phyloP scores from a whole-genome alignment of 1,139 yeast species.

The Debaryomyces udenii region DNA sequence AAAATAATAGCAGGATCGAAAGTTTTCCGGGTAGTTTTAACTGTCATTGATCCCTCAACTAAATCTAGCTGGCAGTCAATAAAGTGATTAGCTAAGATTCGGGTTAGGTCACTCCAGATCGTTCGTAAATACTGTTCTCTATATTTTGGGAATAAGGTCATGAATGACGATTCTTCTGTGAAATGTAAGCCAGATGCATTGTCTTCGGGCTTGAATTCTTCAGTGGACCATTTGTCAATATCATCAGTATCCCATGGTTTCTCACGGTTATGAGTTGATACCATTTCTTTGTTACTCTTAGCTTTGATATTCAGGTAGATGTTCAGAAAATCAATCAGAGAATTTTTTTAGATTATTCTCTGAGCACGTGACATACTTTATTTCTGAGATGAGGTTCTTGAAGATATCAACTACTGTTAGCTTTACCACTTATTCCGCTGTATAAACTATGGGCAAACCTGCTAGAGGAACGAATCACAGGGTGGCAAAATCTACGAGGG shows the following conservation, averaged over 20 bases:
- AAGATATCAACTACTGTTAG: not conserved
- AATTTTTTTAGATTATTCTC: slow-evolving; percentile 1
- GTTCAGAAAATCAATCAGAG: slow-evolving; percentile 1
- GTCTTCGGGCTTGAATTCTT: slow-evolving; percentile 89
- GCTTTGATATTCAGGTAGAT: too few relatives aligned
- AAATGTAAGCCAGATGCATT: slow-evolving; percentile 84
- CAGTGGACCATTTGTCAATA: slow-evolving; percentile 90
- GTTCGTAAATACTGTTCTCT: slow-evolving; percentile 88
- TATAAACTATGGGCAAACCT: not conserved
- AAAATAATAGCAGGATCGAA: slow-evolving; percentile 93
- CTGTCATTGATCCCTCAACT: slow-evolving; percentile 98
- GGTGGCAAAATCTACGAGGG: slow-evolving; percentile 5
- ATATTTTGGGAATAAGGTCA: slow-evolving; percentile 94
- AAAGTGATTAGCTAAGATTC: slow-evolving; percentile 69
- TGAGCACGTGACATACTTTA: slow-evolving; percentile 4
- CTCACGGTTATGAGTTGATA: slow-evolving; percentile 88
- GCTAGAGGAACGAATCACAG: slow-evolving; percentile 3
- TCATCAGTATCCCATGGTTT: slow-evolving; percentile 99
- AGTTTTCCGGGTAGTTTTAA: slow-evolving; percentile 91
- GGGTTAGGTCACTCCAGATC: slow-evolving; percentile 93
- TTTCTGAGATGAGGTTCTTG: slow-evolving; percentile 10
- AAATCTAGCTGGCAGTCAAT: slow-evolving; percentile 82
- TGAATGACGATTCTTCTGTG: slow-evolving; percentile 91
- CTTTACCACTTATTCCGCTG: not conserved
- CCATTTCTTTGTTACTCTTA: slow-evolving; percentile 52